These are phyloP conservation scores for Trichoderma koningii DNA, from an alignment of 2,329 filamentous ascomycete species.

Conservation along the genomic window DNA sequence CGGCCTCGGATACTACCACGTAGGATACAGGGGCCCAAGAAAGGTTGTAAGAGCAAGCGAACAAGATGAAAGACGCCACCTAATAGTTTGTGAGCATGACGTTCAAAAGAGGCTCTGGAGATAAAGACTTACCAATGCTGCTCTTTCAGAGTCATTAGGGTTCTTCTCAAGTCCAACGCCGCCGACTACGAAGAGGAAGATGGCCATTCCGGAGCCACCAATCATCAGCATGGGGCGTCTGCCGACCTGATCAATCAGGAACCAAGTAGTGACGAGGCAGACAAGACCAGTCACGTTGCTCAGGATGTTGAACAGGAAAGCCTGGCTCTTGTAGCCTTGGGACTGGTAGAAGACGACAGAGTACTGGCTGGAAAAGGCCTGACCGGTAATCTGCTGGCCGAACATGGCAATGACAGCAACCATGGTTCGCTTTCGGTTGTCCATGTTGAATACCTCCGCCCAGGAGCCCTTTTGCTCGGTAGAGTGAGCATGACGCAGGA, in stretches of 20 bases:
- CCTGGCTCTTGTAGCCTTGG: constrained; percentile 33
- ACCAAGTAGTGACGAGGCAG: constrained; percentile 32
- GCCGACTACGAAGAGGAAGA: constrained; percentile 34
- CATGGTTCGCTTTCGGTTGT: constrained; percentile 32
- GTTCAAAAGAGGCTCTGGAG: background rate
- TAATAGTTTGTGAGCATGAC: constrained; percentile 4
- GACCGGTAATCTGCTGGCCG: constrained; percentile 40
- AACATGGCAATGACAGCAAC: constrained; percentile 38
- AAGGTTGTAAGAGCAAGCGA: constrained; percentile 33
- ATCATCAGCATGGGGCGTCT: constrained; percentile 34
- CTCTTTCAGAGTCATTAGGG: constrained; percentile 24
- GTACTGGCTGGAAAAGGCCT: constrained; percentile 38
- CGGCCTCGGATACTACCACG: constrained; percentile 34
- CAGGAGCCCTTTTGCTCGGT: constrained; percentile 33
- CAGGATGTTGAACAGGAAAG: constrained; percentile 36
- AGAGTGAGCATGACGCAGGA: constrained; percentile 29
- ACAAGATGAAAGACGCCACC: constrained; percentile 37
- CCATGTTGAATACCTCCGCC: constrained; percentile 32
- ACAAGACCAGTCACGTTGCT: constrained; percentile 28
- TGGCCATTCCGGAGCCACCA: constrained; percentile 34
- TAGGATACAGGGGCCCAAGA: constrained; percentile 38
- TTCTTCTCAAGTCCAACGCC: constrained; percentile 28
- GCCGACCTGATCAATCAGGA: constrained; percentile 34
- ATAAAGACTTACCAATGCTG: constrained; percentile 10
- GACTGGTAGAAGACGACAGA: constrained; percentile 37